These are phyloP conservation scores for Wallemia ichthyophaga DNA, from an alignment of 1,284 basidiomycete genomes.

Conservation along the genomic window DNA sequence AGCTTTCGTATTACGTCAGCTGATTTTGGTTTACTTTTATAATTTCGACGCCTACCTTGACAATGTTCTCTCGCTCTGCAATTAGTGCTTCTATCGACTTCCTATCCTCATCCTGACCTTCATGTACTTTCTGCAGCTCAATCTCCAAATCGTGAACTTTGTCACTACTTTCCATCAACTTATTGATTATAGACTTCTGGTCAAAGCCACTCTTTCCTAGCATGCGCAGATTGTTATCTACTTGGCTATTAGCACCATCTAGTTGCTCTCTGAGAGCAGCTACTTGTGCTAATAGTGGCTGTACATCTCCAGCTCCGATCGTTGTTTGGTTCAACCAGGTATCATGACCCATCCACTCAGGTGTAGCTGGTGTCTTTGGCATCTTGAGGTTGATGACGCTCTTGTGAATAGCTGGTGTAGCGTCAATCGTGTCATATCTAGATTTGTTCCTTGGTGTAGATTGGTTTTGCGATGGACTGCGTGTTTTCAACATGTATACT, in stretches of 20 bases:
- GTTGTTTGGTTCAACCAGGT: constrained; percentile 1
- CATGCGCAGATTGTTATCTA: constrained; percentile 18
- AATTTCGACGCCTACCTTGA: not conserved
- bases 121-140: not conserved
- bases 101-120: not conserved
- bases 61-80: not conserved
- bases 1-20: not conserved
- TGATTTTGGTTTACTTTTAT: constrained; percentile 1
- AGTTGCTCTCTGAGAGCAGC: constrained; percentile 18
- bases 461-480: constrained; percentile 12
- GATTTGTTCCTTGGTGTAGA: not conserved
- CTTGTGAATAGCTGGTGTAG: constrained; percentile 10
- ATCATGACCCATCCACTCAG: not conserved
- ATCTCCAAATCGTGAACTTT: not conserved
- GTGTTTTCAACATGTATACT: constrained; percentile 30
- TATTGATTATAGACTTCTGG: not conserved
- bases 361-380: constrained; percentile 14
- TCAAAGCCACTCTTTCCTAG: not conserved
- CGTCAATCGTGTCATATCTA: not conserved
- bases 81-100: not conserved
- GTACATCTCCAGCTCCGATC: not conserved
- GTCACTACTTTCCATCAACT: not conserved
- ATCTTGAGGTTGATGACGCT: constrained; percentile 11
- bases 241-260: constrained; percentile 15
- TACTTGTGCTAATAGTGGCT: constrained; percentile 16